Percentiles rank a stretch among this genome's conserved stretches.
phyloP scores from a whole-genome alignment of 2,329 filamentous ascomycete species.

The Intubia oerlemansii region DNA sequence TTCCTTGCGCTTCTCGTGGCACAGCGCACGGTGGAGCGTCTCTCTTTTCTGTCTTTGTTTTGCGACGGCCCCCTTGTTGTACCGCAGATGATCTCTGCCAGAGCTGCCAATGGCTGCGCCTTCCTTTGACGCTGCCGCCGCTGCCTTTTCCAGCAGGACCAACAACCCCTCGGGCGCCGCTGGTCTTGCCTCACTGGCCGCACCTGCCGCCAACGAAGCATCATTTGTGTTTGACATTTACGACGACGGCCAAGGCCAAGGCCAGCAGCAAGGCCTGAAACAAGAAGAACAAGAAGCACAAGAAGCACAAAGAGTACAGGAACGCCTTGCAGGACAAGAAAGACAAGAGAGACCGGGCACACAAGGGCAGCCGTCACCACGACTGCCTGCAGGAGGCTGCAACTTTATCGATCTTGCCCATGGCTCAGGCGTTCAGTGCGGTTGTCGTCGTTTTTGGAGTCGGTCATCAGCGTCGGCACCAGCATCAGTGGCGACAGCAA shows the following conservation, averaged over 20 bases:
- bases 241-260: constrained; percentile 2
- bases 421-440: constrained; percentile 29
- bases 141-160: no score
- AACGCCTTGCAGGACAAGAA: not conserved
- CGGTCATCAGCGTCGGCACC: constrained; percentile 11
- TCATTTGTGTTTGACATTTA: constrained; percentile 24
- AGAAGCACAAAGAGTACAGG: no score
- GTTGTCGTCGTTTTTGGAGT: constrained; percentile 40
- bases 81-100: constrained; percentile 7
- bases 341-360: not conserved
- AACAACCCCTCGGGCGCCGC: no score
- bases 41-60: no score
- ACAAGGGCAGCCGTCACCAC: constrained; percentile 7
- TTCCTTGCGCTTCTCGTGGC: no score
- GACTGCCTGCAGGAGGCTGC: constrained; percentile 30
- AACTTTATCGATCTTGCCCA: constrained; percentile 33
- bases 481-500: constrained; percentile 13
- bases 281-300: not conserved
- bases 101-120: constrained; percentile 28
- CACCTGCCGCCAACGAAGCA: constrained; percentile 1
- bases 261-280: not conserved
- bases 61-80: no score
- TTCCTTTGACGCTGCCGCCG: constrained; percentile 22
- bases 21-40: no score
- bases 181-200: no score